Base-by-base conservation (phyloP, 2,329 filamentous ascomycete species). In the Fusarium pininemorale region DNA sequence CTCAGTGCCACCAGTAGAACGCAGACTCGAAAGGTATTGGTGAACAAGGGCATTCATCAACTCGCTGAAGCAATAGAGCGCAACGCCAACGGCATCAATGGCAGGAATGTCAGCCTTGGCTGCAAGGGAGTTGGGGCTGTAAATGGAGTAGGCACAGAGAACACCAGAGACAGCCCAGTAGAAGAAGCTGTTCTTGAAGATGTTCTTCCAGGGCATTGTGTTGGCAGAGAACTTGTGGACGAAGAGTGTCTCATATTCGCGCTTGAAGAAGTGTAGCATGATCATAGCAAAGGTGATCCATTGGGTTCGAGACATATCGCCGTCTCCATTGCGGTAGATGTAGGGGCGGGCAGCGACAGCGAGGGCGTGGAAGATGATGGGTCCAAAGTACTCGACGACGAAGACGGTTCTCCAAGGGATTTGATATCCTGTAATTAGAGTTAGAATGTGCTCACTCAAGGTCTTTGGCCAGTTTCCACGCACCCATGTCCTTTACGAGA, bases 401-500 rank as follows among this genome's bases (percentile, higher is more conserved):
- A 96, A 99, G 82, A 98, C 96, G 69, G 94, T 96, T 74, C 91
- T 92, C 96, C 96, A 99, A 72, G 90, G 91, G 63, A 98, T 92
- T 83, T 99, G 96, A 55, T 92, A 90, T 22, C 96, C 95, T 97
- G 67, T 41, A 47, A 24, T 16, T 14, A 13, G 60, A 51, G 45
- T 74, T 54, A 74, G 53, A 32, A 26, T 16, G 9, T 58, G 28
- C 30, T 37, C 18, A 14, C 14, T 22, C n/a, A 26, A 24, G 22
- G 30, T 50, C 50, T 28, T 64, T 18, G 22, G 30, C 39, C 24
- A n/a, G 14, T 57, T 26, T 14, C 8, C 20, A 79, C 88, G 60
- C 89, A 96, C 95, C 96, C 37, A 99, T 88, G 81, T 99, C 96
- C 86, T 99, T 98, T 73, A 98, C 93, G 76, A 96, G 90, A 55